Conservation (phyloP, 768 basidiomycete genomes). For the Pholiota microspora region DNA sequence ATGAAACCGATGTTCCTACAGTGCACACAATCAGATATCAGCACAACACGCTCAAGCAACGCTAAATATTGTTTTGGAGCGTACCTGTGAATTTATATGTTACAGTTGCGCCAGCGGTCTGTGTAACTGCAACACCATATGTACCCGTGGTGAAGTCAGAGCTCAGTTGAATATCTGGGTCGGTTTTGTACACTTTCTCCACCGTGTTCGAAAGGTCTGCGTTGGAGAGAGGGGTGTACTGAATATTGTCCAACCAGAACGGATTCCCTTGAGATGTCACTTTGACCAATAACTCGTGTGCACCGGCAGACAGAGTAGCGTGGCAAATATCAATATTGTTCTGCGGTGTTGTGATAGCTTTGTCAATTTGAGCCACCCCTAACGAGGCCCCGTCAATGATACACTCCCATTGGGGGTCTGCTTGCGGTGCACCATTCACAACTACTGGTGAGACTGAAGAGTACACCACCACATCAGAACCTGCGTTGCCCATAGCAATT, state of each 20-base stretch:
- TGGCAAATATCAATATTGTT: constrained; percentile 1
- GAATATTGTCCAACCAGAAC: neutral
- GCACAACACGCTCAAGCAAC: neutral
- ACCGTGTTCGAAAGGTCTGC: neutral
- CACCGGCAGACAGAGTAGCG: neutral
- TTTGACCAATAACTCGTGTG: neutral
- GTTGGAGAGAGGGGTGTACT: neutral
- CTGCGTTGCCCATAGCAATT: neutral
- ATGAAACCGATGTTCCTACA: neutral
- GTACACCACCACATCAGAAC: neutral
- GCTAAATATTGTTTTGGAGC: neutral
- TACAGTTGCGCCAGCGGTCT: neutral
- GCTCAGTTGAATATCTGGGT: neutral
- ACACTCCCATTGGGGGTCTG: constrained; percentile 2
- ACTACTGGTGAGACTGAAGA: neutral
- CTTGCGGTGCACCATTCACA: neutral
- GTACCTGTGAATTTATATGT: neutral
- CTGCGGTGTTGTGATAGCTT: neutral
- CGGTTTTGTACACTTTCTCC: constrained; percentile 1
- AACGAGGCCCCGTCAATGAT: neutral
- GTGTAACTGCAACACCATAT: neutral
- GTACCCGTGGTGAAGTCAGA: neutral
- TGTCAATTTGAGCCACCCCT: neutral
- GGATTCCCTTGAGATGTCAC: neutral
- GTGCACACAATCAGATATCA: neutral